Conservation (phyloP, 2,329 filamentous ascomycete genomes). For the Neonectria ditissima region DNA sequence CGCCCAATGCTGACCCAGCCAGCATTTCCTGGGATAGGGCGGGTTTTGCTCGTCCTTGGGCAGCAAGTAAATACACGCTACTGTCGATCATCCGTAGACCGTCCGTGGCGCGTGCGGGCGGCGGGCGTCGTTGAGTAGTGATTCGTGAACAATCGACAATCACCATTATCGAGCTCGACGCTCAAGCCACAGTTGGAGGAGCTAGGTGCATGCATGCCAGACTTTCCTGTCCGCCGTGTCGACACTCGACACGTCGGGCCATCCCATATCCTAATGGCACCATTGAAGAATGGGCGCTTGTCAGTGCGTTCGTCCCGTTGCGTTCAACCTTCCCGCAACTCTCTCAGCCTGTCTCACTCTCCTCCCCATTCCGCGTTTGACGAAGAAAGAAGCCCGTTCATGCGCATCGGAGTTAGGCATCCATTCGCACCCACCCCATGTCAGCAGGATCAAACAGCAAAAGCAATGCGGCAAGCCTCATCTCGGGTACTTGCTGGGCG, state of each 20-base stretch:
- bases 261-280: neutral
- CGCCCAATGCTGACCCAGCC: slow-evolving; percentile 25
- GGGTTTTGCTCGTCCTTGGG: slow-evolving; percentile 8
- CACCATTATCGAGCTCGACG: slow-evolving; percentile 5
- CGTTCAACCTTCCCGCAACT: neutral
- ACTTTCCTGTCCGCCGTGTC: slow-evolving; percentile 5
- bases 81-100: slow-evolving; percentile 44
- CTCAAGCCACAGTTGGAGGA: slow-evolving; percentile 21
- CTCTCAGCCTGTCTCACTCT: neutral
- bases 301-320: slow-evolving; percentile 3
- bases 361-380: neutral
- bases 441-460: slow-evolving; percentile 31
- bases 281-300: neutral
- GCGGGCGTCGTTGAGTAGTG: slow-evolving; percentile 17
- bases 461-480: slow-evolving; percentile 41
- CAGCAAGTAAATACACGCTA: slow-evolving; percentile 34
- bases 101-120: slow-evolving; percentile 30
- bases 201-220: slow-evolving; percentile 17
- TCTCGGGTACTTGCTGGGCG: slow-evolving; percentile 37
- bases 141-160: slow-evolving; percentile 22
- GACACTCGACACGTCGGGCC: neutral
- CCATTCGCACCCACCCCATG: slow-evolving; percentile 19
- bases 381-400: slow-evolving; percentile 21
- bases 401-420: slow-evolving; percentile 24
- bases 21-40: slow-evolving; percentile 8